Base-by-base conservation (phyloP, 108 stramenopile genomes). In the Nitzschia palea region DNA sequence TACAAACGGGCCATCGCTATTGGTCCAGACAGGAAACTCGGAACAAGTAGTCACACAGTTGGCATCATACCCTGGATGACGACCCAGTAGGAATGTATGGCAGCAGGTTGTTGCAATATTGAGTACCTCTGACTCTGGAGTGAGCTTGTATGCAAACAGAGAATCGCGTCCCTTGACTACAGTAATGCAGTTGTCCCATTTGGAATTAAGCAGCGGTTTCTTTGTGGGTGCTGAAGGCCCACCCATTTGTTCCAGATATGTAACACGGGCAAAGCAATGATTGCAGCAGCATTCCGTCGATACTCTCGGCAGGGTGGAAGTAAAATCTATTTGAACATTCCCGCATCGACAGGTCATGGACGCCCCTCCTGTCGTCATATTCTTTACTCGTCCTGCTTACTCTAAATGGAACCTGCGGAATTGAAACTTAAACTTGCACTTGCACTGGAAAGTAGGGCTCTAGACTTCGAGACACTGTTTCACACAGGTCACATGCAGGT, bases 231-330 rank as follows among this genome's bases (percentile, higher is more conserved):
- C 37, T 18, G 36, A 6, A 5, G 61, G 32, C 9, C 47, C 47
- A 20, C 47, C 47, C 47, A 48, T 20, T 48, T 62, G 6, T 33
- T 35, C 61, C 6, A 62, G 61, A 27, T 29, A 62, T 9, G 4
- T 5, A 28, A 62, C 61, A 4, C 61, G 61, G 6, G 5, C n/a
- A 18, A 26, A 48, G 37, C 61, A 62, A 18, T 35, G 37, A 26
- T 62, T 33, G 37, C 61, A 62, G 40, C 61, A 62, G 40, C 61
- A 62, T 18, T 62, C 61, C 37, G 61, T 62, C 4, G 61, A 47
- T 29, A 62, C 40, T n/a, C 61, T 20, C 8, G 61, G 61, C 15
- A 5, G 20, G 61, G 5, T 44, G 40, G 5, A 9, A 6, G 61
- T 25, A 40, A 62, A 62, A 6, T 48, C 15, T 8, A 62, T 48